Percentiles rank a stretch among this genome's conserved stretches.
phyloP scores from a whole-genome alignment of 805 yeast species.

The Saccharomyces paradoxus region DNA sequence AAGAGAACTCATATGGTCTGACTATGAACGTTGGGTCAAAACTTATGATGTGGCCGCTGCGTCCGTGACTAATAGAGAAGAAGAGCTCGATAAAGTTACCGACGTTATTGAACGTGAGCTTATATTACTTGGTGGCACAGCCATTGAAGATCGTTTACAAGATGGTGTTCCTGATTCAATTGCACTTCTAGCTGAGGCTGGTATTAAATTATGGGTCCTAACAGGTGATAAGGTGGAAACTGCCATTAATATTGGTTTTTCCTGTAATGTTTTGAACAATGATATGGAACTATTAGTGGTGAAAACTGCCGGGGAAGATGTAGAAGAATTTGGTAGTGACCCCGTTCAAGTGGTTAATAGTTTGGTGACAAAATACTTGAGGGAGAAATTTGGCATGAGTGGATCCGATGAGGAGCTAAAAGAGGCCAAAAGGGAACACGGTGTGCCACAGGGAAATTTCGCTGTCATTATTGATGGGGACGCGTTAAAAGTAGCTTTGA shows the following conservation, averaged over 20 bases:
- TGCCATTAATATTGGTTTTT: constrained; percentile 80
- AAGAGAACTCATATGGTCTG: constrained; percentile 52
- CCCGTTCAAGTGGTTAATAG: constrained; percentile 37
- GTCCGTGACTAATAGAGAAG: constrained; percentile 57
- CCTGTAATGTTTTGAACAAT: constrained; percentile 67
- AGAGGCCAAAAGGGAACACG: constrained; percentile 48
- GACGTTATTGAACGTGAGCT: constrained; percentile 64
- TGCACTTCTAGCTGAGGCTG: constrained; percentile 60
- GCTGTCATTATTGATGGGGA: constrained; percentile 79
- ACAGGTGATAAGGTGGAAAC: constrained; percentile 88
- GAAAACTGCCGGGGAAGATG: constrained; percentile 42
- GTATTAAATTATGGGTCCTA: constrained; percentile 78
- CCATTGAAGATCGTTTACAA: constrained; percentile 78
- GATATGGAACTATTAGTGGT: constrained; percentile 70
- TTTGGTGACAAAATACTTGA: constrained; percentile 45
- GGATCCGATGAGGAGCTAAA: constrained; percentile 54
- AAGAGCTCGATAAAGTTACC: constrained; percentile 62
- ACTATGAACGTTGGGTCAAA: constrained; percentile 55
- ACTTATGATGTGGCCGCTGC: constrained; percentile 60
- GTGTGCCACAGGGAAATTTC: constrained; percentile 59
- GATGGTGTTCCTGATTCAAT: constrained; percentile 85
- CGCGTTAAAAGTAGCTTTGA: constrained; percentile 52
- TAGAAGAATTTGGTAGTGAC: constrained; percentile 36
- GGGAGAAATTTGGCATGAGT: constrained; percentile 48
- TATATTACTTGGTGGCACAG: constrained; percentile 71